Percentiles rank a stretch among this genome's conserved stretches.
Evolutionary conservation across 1,139 yeast genomes (phyloP).

Genomic region (Diutina mesorugosa): DNA sequence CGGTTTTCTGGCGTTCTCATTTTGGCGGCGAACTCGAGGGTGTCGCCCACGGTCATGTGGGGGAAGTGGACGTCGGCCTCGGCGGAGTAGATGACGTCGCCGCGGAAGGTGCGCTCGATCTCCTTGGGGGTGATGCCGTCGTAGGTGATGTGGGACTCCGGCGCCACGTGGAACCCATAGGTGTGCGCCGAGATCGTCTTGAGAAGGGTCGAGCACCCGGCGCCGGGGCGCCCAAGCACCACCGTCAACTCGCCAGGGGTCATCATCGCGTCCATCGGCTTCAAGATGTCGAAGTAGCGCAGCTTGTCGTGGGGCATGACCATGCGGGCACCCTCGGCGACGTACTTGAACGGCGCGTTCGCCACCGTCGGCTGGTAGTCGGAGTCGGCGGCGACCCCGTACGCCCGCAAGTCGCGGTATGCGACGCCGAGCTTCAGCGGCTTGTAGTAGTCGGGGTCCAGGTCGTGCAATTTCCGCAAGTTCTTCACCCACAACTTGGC

Average conservation of each 20-base stretch:
- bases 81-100: constrained; percentile 4
- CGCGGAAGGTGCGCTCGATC: constrained; percentile 2
- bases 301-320: neutral
- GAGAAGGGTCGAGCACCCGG: constrained; percentile 72
- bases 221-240: constrained; percentile 74
- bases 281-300: constrained; percentile 39
- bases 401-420: constrained; percentile 55
- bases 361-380: constrained; percentile 68
- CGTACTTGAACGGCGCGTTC: constrained; percentile 23
- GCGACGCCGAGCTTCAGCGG: constrained; percentile 55
- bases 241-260: constrained; percentile 66
- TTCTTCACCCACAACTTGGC: constrained; percentile 66
- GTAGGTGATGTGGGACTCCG: constrained; percentile 1
- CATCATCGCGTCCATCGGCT: constrained; percentile 55
- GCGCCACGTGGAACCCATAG: constrained; percentile 49
- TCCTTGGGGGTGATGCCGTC: constrained; percentile 3
- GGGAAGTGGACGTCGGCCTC: constrained; percentile 4
- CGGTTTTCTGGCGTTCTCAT: constrained; percentile 4
- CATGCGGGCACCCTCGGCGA: neutral
- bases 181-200: constrained; percentile 62
- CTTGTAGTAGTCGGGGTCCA: constrained; percentile 54
- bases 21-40: constrained; percentile 3
- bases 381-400: constrained; percentile 65
- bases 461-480: constrained; percentile 39
- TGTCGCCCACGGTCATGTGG: constrained; percentile 3